A percentile compares a stretch with the other conserved stretches of the same genome.
phyloP scores from a whole-genome alignment of 352 stramenopile species.

The Globisporangium emineosum region DNA sequence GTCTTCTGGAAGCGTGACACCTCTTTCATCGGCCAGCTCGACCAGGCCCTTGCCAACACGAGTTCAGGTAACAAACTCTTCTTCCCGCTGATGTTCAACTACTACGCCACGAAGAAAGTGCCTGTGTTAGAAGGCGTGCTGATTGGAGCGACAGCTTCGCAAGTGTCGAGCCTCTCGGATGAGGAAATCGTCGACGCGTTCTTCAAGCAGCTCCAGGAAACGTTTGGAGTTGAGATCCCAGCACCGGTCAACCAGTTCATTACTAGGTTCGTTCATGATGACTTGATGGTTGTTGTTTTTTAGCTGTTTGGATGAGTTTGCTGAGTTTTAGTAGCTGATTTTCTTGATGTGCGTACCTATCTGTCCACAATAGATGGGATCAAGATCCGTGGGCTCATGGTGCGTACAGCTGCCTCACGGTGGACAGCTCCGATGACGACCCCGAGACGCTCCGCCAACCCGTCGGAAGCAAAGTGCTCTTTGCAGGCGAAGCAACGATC shows the following conservation, averaged over 20 bases:
- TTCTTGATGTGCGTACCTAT: neutral
- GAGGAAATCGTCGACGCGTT: conserved; percentile 40
- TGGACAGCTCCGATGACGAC: conserved; percentile 59
- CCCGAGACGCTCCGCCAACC: conserved; percentile 44
- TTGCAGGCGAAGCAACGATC: conserved; percentile 66
- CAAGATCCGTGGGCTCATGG: conserved; percentile 50
- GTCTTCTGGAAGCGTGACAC: conserved; percentile 57
- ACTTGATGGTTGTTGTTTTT: neutral
- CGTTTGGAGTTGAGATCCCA: conserved; percentile 39
- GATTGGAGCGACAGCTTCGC: conserved; percentile 35
- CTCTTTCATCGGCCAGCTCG: conserved; percentile 43
- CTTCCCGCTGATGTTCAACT: conserved; percentile 67
- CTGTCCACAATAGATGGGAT: conserved; percentile 41
- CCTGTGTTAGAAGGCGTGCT: conserved; percentile 60
- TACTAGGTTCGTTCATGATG: conserved; percentile 27
- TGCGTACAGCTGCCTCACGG: conserved; percentile 60
- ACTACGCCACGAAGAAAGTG: conserved; percentile 43
- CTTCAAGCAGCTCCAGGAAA: conserved; percentile 39
- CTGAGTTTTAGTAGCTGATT: conserved; percentile 1
- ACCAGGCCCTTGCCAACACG: neutral
- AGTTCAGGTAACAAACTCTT: conserved; percentile 10
- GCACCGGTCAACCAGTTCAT: conserved; percentile 44
- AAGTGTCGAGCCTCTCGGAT: conserved; percentile 41
- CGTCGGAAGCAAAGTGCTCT: conserved; percentile 42
- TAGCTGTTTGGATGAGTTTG: neutral